Evolutionary conservation across 768 basidiomycete species (phyloP).

Genomic region (Paxillus rubicundulus): DNA sequence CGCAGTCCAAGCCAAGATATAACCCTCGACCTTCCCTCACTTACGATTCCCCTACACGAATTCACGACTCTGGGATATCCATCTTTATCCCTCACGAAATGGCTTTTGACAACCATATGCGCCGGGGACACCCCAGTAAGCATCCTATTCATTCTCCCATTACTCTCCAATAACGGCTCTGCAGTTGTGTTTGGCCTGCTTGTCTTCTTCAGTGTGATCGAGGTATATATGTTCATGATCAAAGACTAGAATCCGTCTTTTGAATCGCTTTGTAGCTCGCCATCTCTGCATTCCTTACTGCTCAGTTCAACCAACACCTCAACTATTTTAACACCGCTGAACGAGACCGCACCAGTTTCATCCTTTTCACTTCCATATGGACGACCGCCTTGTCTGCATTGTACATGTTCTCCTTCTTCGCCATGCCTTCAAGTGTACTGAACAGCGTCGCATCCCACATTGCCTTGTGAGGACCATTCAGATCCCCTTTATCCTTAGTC

Average conservation of each 20-base stretch:
- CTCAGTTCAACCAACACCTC: constrained; percentile 55
- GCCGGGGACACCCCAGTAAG: constrained; percentile 58
- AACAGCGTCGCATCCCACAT: constrained; percentile 65
- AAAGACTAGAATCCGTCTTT: not conserved
- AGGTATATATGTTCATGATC: constrained; percentile 47
- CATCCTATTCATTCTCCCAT: not conserved
- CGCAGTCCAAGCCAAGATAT: constrained; percentile 7
- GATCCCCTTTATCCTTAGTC: not conserved
- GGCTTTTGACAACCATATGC: constrained; percentile 40
- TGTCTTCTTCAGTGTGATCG: constrained; percentile 61
- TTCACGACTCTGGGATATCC: constrained; percentile 24
- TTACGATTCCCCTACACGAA: constrained; percentile 25
- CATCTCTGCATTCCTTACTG: constrained; percentile 70
- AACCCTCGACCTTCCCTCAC: not conserved
- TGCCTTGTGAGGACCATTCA: constrained; percentile 48
- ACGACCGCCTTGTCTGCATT: constrained; percentile 54
- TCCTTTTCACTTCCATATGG: constrained; percentile 73
- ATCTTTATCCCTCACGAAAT: constrained; percentile 25
- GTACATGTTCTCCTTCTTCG: constrained; percentile 55
- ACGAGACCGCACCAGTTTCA: constrained; percentile 63
- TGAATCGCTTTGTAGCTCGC: constrained; percentile 44
- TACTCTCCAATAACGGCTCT: constrained; percentile 24
- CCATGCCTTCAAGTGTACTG: constrained; percentile 45
- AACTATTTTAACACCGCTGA: constrained; percentile 48
- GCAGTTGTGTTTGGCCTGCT: constrained; percentile 51